A percentile compares a stretch with the other conserved stretches of the same genome.
These are phyloP conservation scores for Reticulascus tulasneorum DNA, from an alignment of 2,329 filamentous ascomycete genomes.

Conservation along the genomic window DNA sequence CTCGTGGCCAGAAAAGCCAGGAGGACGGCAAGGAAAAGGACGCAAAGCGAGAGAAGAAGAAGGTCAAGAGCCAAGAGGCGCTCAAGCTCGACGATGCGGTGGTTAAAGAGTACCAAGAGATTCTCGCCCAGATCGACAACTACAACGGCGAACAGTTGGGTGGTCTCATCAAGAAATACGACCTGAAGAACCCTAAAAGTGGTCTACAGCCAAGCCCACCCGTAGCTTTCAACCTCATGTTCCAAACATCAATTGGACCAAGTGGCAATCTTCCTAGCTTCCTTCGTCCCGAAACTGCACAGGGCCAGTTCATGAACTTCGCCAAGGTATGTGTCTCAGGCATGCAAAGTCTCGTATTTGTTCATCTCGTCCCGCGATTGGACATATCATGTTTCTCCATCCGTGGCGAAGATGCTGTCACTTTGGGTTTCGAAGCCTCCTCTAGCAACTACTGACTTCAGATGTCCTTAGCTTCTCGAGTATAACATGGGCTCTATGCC, in stretches of 20 bases:
- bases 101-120: slow-evolving; percentile 85
- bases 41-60: slow-evolving; percentile 86
- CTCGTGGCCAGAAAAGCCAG: slow-evolving; percentile 76
- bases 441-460: no score
- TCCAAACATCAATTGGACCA: slow-evolving; percentile 90
- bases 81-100: slow-evolving; percentile 84
- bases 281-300: slow-evolving; percentile 89
- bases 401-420: no score
- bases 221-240: slow-evolving; percentile 97
- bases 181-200: slow-evolving; percentile 83
- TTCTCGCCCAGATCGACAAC: slow-evolving; percentile 92
- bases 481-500: slow-evolving; percentile 96
- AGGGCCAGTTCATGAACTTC: slow-evolving; percentile 98
- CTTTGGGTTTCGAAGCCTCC: no score
- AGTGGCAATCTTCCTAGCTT: slow-evolving; percentile 84
- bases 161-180: slow-evolving; percentile 82
- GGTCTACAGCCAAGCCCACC: slow-evolving; percentile 74
- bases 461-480: slow-evolving; percentile 86
- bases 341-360: no score
- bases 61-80: slow-evolving; percentile 68
- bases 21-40: slow-evolving; percentile 63
- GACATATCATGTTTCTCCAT: no score
- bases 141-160: slow-evolving; percentile 85
- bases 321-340: no score
- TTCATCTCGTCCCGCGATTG: no score